A percentile compares a stretch with the other conserved stretches of the same genome.
Evolutionary conservation across 2,329 filamentous ascomycete genomes (phyloP).

Genomic region (Ceratocystis variospora): DNA sequence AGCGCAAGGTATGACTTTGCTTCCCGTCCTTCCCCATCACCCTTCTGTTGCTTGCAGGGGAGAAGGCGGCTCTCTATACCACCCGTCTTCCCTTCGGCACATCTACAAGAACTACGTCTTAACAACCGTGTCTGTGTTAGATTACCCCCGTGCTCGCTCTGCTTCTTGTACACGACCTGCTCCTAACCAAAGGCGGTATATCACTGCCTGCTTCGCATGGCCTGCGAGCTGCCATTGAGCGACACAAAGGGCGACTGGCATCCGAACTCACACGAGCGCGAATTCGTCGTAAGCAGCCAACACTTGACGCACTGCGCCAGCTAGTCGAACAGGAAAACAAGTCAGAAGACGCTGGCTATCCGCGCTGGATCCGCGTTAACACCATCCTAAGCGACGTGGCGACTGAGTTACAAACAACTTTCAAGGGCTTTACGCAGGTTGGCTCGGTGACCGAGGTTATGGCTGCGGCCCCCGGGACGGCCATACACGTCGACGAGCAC

Average conservation of each 20-base stretch:
- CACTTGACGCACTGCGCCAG: conserved; percentile 50
- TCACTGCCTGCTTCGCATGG: conserved; percentile 68
- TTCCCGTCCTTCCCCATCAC: not conserved
- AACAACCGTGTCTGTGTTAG: conserved; percentile 31
- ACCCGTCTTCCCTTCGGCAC: too few relatives aligned
- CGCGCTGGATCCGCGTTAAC: conserved; percentile 89
- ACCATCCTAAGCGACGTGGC: conserved; percentile 57
- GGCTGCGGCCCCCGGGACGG: conserved; percentile 21
- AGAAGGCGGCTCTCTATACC: too few relatives aligned
- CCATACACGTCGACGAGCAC: conserved; percentile 59
- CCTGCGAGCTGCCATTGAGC: conserved; percentile 58
- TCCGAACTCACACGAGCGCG: conserved; percentile 74
- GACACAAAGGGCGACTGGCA: conserved; percentile 65
- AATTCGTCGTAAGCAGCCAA: conserved; percentile 54
- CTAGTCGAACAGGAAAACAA: conserved; percentile 40
- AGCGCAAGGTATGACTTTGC: conserved; percentile 58
- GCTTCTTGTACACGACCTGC: conserved; percentile 71
- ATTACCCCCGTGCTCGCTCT: conserved; percentile 68
- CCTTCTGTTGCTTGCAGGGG: not conserved
- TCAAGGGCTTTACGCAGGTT: conserved; percentile 48
- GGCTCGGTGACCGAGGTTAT: conserved; percentile 44
- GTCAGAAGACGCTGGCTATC: conserved; percentile 45
- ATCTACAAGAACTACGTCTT: not conserved
- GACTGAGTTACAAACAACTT: conserved; percentile 61
- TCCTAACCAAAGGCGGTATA: conserved; percentile 70